Evolutionary conservation across 108 stramenopile genomes (phyloP).

Genomic region (Nannochloropsis granulata): DNA sequence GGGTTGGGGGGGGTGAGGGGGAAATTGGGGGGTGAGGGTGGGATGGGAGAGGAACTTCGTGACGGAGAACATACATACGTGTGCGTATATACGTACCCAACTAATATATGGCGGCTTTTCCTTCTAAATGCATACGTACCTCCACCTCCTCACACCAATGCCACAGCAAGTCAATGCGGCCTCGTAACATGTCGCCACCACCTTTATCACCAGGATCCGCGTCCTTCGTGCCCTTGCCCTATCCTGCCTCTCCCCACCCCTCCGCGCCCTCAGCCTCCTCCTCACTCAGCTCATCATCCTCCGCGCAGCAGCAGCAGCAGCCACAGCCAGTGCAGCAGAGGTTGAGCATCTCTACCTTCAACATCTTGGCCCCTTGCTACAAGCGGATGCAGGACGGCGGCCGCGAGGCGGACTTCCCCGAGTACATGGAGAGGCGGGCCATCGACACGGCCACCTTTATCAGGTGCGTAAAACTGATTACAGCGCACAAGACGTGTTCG

Average conservation of each 20-base stretch:
- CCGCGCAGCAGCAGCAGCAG: neutral
- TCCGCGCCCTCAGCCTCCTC: neutral
- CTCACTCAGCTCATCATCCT: neutral
- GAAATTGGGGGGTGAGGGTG: too few species aligned
- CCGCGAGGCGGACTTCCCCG: neutral
- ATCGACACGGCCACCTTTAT: neutral
- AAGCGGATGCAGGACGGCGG: neutral
- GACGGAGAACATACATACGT: too few species aligned
- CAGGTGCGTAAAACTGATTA: neutral
- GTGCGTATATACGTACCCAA: too few species aligned
- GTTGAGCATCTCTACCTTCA: neutral
- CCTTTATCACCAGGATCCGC: neutral
- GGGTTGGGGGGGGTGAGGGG: too few species aligned
- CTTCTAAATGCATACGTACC: too few species aligned
- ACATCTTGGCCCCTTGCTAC: neutral
- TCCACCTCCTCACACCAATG: too few species aligned
- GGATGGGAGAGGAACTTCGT: too few species aligned
- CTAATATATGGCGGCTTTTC: too few species aligned
- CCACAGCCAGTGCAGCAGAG: neutral
- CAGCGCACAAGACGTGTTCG: too few species aligned
- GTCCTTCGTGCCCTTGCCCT: neutral
- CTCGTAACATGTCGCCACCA: neutral
- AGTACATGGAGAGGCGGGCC: neutral
- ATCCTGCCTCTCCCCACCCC: neutral
- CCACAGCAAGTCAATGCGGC: neutral